Evolutionary conservation across 805 yeast genomes (phyloP), one percentile per base, ranked within the genome.

Genomic region (Tetrapisispora fleetii): DNA sequence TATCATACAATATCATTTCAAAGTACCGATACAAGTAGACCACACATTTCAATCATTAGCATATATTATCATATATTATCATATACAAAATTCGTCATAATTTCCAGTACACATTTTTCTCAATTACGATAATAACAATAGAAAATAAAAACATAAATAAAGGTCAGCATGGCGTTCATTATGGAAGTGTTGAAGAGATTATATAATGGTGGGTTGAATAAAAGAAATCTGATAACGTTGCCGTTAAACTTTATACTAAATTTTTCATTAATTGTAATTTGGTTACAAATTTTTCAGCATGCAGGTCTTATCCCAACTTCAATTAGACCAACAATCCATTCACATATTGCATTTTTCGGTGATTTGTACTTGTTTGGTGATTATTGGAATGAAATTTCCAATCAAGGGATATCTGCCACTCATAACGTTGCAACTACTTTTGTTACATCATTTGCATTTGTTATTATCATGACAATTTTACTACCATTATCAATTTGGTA

Each of bases 261-360:
- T 58, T 80, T 81, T 59, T 59, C 71, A 1, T 80, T 79, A 0
- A 74, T 80, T 2, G 65, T 76, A 37, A 54, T 72, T 19, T 80
- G 85, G 85, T 63, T 81, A 39, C 48, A 63, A 37, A 72, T 78
- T 21, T 81, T 80, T 65, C 76, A 79, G 59, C 72, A 79, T 56
- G 85, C 85, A 1, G 79, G 79, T 1, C 37, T 68, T 2, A 78
- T 78, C 37, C 85, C 88, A 9, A 71, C 67, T 27, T 64, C 64
- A 5, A 68, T 73, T 53, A 67, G 86, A 50, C 87, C 86, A 0
- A 49, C 56, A 11, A 77, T 79, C 52, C 73, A 74, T 56, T 78
- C 77, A 42, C 68, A 73, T 69, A 45, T 54, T 65, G 54, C 87
- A 71, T 64, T 67, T 36, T 56, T 62, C 35, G 48, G 57, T 17